These are phyloP conservation scores for Hyaloscypha hepaticicola DNA, from an alignment of 495 filamentous ascomycete species.

Conservation along the genomic window DNA sequence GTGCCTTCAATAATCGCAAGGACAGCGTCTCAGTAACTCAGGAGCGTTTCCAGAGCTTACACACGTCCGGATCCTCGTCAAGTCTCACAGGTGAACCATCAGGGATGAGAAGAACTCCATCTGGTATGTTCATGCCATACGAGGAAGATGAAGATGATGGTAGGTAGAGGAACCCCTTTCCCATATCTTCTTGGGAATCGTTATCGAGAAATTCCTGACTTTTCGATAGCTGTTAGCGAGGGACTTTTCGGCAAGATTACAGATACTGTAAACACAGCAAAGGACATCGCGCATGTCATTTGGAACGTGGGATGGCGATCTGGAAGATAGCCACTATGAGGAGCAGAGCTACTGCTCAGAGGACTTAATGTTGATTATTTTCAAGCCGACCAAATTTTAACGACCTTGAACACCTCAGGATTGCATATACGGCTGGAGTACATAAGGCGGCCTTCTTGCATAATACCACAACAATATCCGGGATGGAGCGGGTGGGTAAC, in stretches of 20 bases:
- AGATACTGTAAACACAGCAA: constrained; percentile 94
- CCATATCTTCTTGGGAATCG: background rate
- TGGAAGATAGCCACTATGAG: constrained; percentile 41
- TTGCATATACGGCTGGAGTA: constrained; percentile 25
- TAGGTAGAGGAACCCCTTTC: background rate
- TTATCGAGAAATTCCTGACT: background rate
- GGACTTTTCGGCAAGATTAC: constrained; percentile 78
- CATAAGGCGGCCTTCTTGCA: constrained; percentile 15
- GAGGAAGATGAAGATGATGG: constrained; percentile 64
- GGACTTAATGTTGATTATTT: background rate
- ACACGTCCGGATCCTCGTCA: constrained; percentile 26
- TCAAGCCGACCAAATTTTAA: background rate
- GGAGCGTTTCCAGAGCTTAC: constrained; percentile 31
- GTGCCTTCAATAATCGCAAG: constrained; percentile 34
- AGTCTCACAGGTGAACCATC: constrained; percentile 42
- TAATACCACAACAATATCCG: constrained; percentile 12
- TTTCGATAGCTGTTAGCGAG: constrained; percentile 35
- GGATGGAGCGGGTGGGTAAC: background rate
- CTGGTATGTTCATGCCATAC: constrained; percentile 85
- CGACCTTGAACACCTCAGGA: constrained; percentile 4
- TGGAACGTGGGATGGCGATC: constrained; percentile 95
- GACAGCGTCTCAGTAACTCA: constrained; percentile 37
- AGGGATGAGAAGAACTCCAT: constrained; percentile 68
- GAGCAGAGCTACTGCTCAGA: background rate
- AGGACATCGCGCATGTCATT: constrained; percentile 93